Conservation (phyloP, 2,329 filamentous ascomycete genomes). For the Neopestalotiopsis rosae region DNA sequence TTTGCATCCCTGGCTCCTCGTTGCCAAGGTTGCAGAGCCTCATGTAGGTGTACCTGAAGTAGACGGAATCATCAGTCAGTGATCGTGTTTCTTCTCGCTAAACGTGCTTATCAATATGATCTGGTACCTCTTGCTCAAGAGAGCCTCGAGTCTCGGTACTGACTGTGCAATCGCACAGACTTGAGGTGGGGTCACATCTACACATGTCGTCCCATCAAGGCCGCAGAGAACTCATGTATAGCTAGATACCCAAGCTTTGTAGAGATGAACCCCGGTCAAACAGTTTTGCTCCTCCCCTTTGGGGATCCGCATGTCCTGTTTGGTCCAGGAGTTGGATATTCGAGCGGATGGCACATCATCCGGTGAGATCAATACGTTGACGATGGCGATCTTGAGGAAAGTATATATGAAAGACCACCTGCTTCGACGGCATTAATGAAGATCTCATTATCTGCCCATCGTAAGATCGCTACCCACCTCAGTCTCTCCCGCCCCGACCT, state of each 20-base stretch:
- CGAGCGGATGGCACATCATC: constrained; percentile 18
- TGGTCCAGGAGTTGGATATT: constrained; percentile 3
- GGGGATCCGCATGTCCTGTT: background rate
- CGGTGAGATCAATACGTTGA: constrained; percentile 15
- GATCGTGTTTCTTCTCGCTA: background rate
- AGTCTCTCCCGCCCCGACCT: constrained; percentile 9
- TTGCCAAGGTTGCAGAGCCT: background rate
- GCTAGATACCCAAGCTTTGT: background rate
- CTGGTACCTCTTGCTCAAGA: background rate
- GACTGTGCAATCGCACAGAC: background rate
- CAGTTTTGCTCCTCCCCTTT: background rate
- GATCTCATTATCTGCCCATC: constrained; percentile 14
- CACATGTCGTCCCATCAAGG: background rate
- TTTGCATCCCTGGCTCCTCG: background rate
- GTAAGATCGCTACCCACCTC: constrained; percentile 13
- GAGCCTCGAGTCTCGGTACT: background rate
- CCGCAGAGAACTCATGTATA: background rate
- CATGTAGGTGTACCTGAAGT: background rate
- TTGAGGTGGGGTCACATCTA: background rate
- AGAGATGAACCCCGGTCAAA: background rate
- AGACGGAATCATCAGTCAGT: no score
- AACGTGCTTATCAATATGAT: background rate
- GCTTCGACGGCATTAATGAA: background rate
- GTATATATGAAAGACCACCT: constrained; percentile 17
- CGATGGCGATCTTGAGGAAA: constrained; percentile 8